Evolutionary conservation across 2,329 filamentous ascomycete species (phyloP), one percentile per base, ranked within the genome.

Genomic region (Gaeumannomyces sp.): DNA sequence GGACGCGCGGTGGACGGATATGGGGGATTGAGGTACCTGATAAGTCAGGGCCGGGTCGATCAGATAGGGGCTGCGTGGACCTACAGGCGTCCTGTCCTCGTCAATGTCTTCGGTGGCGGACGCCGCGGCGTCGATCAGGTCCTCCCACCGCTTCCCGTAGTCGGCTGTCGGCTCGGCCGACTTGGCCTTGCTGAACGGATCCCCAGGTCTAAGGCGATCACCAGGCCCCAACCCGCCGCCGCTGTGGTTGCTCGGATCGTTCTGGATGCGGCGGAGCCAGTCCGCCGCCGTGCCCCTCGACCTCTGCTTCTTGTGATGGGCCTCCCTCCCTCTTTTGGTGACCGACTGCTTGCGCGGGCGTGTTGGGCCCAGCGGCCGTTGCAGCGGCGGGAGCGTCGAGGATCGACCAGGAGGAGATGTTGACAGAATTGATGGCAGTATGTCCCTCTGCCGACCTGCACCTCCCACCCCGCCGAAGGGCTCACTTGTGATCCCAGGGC

Each of bases 121-220:
- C 38, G 94, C 93, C 64, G 84, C 94, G 63, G 94, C 94, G 76
- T 97, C 93, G 69, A 98, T 96, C 67, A 98, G 83, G 76, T 98
- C 94, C 76, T 97, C 92, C 95, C 94, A 98, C 72, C 94, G 85
- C 79, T 95, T 96, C 69, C 92, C 93, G 77, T 91, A 90, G 66
- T 90, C 89, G 27, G 86, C 87, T 65, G 89, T 85, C 29, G 93
- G 93, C 76, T 97, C 94, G 58, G 91, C 91, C 22, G 92, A 96
- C 69, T 91, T 85, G 65, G 92, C 91, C 77, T 97, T 96, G 62
- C 62, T 64, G 68, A 92, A 88, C 71, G 89, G 87, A 65, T 89
- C 85, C 72, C 80, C 81, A 16, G 81, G 80, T 68, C 89, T 89
- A 68, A 92, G 81, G 67, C 90, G 85, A 65, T 86, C 83, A 35